Conservation (phyloP, 2,329 filamentous ascomycete species). For the Aspergillus bombycis region DNA sequence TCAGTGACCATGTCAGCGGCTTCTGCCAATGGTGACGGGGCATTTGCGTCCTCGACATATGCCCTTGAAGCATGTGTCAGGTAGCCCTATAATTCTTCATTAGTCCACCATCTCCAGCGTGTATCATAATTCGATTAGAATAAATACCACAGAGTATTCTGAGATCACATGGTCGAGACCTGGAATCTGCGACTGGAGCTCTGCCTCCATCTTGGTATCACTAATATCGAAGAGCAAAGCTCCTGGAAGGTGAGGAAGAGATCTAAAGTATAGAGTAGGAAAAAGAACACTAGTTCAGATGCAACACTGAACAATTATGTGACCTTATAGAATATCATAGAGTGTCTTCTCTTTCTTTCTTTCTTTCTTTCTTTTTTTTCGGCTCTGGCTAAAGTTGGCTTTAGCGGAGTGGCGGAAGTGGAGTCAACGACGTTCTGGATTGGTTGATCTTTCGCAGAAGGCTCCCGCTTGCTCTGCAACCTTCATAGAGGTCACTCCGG, state of each 20-base stretch:
- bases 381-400: not conserved
- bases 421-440: not conserved
- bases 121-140: not conserved
- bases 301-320: not conserved
- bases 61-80: slow-evolving; percentile 88
- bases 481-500: too few relatives aligned
- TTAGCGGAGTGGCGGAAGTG: slow-evolving; percentile 7
- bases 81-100: slow-evolving; percentile 63
- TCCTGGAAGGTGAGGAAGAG: not conserved
- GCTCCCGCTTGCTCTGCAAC: too few relatives aligned
- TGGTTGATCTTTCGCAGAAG: not conserved
- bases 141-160: slow-evolving; percentile 75
- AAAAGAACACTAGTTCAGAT: not conserved
- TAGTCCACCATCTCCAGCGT: slow-evolving; percentile 12
- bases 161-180: slow-evolving; percentile 86
- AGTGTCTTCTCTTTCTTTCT: not conserved
- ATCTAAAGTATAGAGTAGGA: not conserved
- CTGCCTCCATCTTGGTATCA: slow-evolving; percentile 73
- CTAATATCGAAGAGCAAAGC: not conserved
- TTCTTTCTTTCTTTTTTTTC: not conserved
- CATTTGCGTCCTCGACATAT: slow-evolving; percentile 72
- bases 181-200: slow-evolving; percentile 81
- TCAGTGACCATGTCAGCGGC: slow-evolving; percentile 84
- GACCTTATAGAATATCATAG: not conserved
- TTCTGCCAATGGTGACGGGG: slow-evolving; percentile 77